Base-by-base conservation (phyloP, 2,329 filamentous ascomycete genomes). In the Macrophomina phaseolina region DNA sequence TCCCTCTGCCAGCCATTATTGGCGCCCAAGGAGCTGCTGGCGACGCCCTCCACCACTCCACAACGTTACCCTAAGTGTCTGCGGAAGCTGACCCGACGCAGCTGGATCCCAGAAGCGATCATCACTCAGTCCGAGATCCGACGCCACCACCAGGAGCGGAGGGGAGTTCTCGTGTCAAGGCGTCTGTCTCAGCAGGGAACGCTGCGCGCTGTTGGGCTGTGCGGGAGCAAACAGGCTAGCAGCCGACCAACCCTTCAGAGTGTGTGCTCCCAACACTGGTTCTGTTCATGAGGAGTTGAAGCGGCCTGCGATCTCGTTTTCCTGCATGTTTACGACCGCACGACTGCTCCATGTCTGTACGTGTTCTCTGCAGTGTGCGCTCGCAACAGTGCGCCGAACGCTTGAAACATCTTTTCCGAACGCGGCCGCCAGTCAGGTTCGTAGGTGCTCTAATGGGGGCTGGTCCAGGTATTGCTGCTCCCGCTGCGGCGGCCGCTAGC, bases 111-210 rank as follows among this genome's bases (percentile, higher is more conserved):
- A 34, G 56, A 61, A 61, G 56, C 56, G 56, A 61, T 61, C 56
- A 40, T 45, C 38, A 16, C 18, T 14, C 55, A 28, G 36, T 36
- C 56, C 56, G 56, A 61, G 56, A 48, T 61, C 64, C 56, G 60
- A 49, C 64, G 68, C 66, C 70, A 69, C 67, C 67, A 62, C 42
- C 53, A 52, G 30, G 46, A 58, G 67, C 53, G 52, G 56, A 62
- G 67, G 67, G 38, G 30, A 55, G 48, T 58, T 52, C 63, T 42
- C 38, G 56, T 51, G 64, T 48, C 49, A 46, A 51, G 49, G 49
- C 60, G 68, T 32, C 48, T 49, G 46, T 55, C 34, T 48, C 53
- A 49, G 56, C 56, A 61, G 34, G 56, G 56, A 61, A 45, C 28
- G 40, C 56, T 61, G 23, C 23, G 23, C 23, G 23, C 28, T 23